A percentile compares a stretch with the other conserved stretches of the same genome.
phyloP scores from a whole-genome alignment of 306 rosid genomes.

The Vigna mungo region DNA sequence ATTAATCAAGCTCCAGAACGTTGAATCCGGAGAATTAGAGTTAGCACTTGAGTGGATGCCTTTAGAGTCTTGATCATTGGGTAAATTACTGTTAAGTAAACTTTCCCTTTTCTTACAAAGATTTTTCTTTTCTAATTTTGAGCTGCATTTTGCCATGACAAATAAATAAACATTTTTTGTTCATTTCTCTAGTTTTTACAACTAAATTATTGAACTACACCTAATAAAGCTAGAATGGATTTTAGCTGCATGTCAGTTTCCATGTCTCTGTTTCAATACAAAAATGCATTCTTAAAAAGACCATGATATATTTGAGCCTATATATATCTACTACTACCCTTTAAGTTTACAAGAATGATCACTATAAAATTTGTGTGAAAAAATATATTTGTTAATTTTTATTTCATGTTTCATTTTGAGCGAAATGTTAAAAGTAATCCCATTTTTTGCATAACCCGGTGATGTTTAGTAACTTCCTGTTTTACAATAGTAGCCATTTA shows the following conservation, averaged over 20 bases:
- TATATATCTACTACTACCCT: not conserved
- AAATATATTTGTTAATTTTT: too few species aligned
- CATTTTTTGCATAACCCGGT: too few species aligned
- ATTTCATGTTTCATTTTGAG: too few species aligned
- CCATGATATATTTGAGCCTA: not conserved
- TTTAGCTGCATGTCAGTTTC: not conserved
- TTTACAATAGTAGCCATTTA: too few species aligned
- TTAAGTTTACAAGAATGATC: not conserved
- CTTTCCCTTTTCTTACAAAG: slow-evolving; percentile 8
- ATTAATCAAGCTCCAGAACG: slow-evolving; percentile 82
- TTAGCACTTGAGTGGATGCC: slow-evolving; percentile 92
- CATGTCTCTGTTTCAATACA: not conserved
- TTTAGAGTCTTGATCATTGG: slow-evolving; percentile 77
- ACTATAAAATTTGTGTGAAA: too few species aligned
- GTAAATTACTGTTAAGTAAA: slow-evolving; percentile 40
- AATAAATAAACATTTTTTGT: not conserved
- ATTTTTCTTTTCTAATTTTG: not conserved
- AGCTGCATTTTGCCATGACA: not conserved
- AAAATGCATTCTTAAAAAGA: not conserved
- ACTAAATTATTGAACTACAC: slow-evolving; percentile 27
- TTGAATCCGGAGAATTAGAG: slow-evolving; percentile 85
- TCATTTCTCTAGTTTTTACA: slow-evolving; percentile 39
- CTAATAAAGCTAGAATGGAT: not conserved
- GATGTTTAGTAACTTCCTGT: too few species aligned
- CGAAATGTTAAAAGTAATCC: too few species aligned